Conservation (phyloP, 805 yeast genomes). For the Candida odintsovae region DNA sequence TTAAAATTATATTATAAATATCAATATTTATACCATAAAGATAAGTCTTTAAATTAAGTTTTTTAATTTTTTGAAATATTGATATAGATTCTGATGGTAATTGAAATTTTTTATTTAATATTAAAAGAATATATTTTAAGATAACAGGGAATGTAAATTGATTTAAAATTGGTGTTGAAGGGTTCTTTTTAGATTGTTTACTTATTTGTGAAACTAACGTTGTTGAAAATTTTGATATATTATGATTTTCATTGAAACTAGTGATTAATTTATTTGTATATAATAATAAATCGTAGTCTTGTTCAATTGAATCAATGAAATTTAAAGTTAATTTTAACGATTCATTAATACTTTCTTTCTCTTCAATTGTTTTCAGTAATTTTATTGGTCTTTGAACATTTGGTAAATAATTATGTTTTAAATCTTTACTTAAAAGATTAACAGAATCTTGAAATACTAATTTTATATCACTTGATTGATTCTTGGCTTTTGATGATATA, state of each 20-base stretch:
- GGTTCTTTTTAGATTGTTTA: background rate
- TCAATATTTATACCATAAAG: slow-evolving; percentile 32
- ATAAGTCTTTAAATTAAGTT: slow-evolving; percentile 27
- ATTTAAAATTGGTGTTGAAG: background rate
- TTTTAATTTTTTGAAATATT: slow-evolving; percentile 30
- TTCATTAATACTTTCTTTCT: slow-evolving; percentile 1
- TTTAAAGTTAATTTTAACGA: background rate
- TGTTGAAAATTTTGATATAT: background rate
- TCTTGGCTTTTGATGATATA: background rate
- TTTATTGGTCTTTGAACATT: background rate
- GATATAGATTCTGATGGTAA: slow-evolving; percentile 25
- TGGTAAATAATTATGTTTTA: background rate
- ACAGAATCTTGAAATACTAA: slow-evolving; percentile 5
- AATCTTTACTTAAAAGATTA: background rate
- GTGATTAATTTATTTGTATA: background rate
- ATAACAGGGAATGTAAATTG: slow-evolving; percentile 2
- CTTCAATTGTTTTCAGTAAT: background rate
- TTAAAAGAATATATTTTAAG: background rate
- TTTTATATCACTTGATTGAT: background rate
- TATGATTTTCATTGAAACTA: background rate
- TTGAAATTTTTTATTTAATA: slow-evolving; percentile 1
- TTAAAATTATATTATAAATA: slow-evolving; percentile 32
- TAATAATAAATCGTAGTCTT: background rate
- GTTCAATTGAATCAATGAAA: background rate
- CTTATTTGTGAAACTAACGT: background rate